Evolutionary conservation across 1,284 basidiomycete species (phyloP), one percentile per base, ranked within the genome.

Genomic region (Omphalotus olearius): DNA sequence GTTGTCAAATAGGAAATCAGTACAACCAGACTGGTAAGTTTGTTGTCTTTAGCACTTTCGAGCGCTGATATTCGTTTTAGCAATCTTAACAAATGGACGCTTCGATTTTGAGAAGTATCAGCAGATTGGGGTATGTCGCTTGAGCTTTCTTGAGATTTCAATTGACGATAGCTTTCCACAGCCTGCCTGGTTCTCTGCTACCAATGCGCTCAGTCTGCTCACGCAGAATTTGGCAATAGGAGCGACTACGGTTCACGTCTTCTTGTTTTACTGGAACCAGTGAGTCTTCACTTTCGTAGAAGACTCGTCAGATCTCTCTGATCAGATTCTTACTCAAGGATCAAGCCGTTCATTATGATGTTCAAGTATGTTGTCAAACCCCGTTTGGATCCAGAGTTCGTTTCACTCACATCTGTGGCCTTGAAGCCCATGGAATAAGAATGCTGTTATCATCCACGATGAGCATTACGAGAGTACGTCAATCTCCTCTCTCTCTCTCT

Each of bases 401-500:
- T n/a, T n/a, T n/a, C n/a, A n/a, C n/a, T n/a, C n/a, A n/a, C n/a
- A n/a, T n/a, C n/a, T n/a, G n/a, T n/a, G n/a, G 37, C 43, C 53
- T 16, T 35, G 55, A 26, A 57, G 55, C 43, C 56, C 56, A 43
- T 57, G 56, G 56, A 55, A 47, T 54, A 57, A 57, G 54, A 45
- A 41, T 28, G 20, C 41, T 41, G 43, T 39, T 38, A 44, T 55
- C 35, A 51, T 57, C 30, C 56, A 57, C 43, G 56, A 57, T 36
- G 56, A 57, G 46, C 56, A 57, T 50, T 57, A 51, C 36, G 50
- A 50, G 41, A 54, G 50, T 36, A 57, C 53, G 56, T 53, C 55
- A n/a, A n/a, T n/a, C n/a, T n/a, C n/a, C n/a, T n/a, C n/a, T n/a
- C n/a, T n/a, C n/a, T n/a, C n/a, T n/a, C n/a, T n/a, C n/a, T n/a